These are phyloP conservation scores for Leonotis leonurus DNA, from an alignment of 257 asterid species.

Conservation along the genomic window DNA sequence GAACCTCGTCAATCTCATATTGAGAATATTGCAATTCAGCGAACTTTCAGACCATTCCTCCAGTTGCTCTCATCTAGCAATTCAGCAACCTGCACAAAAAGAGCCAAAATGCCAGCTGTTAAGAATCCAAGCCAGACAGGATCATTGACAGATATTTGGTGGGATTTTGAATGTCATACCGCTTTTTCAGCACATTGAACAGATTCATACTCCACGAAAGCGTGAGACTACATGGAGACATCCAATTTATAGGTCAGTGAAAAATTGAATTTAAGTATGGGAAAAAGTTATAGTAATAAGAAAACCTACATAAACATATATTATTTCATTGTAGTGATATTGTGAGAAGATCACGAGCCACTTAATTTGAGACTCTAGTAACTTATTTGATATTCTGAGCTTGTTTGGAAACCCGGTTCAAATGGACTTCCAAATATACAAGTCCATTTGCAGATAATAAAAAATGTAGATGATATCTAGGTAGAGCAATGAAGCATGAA, in stretches of 20 bases:
- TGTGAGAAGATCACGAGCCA: slow-evolving; percentile 2
- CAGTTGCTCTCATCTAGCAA: slow-evolving; percentile 64
- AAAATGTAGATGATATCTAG: not conserved
- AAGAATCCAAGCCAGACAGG: not conserved
- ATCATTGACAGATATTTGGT: not conserved
- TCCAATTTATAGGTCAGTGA: slow-evolving; percentile 14
- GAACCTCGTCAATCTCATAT: too few species aligned
- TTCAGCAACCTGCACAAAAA: slow-evolving; percentile 43
- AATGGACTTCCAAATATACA: not conserved
- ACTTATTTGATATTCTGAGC: not conserved
- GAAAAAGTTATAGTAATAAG: not conserved
- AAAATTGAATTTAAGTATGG: not conserved
- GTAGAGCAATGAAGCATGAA: not conserved
- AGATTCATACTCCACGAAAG: slow-evolving; percentile 74
- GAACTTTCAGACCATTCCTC: too few species aligned
- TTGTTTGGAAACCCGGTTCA: not conserved
- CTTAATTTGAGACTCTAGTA: not conserved
- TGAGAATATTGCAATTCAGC: too few species aligned
- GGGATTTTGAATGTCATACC: slow-evolving; percentile 23
- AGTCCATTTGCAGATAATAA: too few species aligned
- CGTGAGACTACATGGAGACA: slow-evolving; percentile 47
- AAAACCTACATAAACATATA: not conserved
- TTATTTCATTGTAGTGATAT: not conserved
- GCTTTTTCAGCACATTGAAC: slow-evolving; percentile 74
- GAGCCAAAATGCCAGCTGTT: slow-evolving; percentile 1